Conservation (phyloP, 805 yeast species). For the Schwanniomyces vanrijiae region DNA sequence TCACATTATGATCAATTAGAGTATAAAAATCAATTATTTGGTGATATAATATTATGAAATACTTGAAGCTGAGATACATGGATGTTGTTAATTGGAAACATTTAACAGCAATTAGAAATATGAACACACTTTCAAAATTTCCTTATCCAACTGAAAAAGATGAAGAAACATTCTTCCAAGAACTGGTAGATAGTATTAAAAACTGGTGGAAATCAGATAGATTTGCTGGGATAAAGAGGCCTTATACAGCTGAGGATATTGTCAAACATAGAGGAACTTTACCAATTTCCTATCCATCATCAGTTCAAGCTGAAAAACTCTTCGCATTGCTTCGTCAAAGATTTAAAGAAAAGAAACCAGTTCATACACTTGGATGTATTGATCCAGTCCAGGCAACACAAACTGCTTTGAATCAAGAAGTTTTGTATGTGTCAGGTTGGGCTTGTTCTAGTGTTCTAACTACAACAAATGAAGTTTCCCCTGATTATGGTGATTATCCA, state of each 20-base stretch:
- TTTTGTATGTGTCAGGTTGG: constrained; percentile 60
- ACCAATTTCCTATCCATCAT: constrained; percentile 42
- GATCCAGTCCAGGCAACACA: constrained; percentile 67
- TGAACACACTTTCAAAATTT: constrained; percentile 4
- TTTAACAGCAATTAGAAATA: background rate
- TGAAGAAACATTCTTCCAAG: background rate
- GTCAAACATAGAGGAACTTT: constrained; percentile 53
- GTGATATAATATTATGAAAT: background rate
- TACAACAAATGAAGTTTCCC: constrained; percentile 57
- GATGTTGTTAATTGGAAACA: background rate
- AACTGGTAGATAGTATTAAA: constrained; percentile 11
- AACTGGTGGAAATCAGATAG: constrained; percentile 2
- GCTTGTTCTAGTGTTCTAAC: constrained; percentile 32
- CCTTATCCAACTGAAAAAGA: constrained; percentile 35
- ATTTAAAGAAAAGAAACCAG: constrained; percentile 43
- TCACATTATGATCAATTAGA: background rate
- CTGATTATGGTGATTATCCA: constrained; percentile 69
- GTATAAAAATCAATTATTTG: too few relatives aligned
- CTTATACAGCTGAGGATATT: constrained; percentile 51
- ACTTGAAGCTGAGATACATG: background rate
- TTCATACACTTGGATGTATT: constrained; percentile 57
- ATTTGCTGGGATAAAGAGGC: constrained; percentile 28
- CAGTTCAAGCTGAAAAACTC: constrained; percentile 52
- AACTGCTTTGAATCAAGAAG: constrained; percentile 45
- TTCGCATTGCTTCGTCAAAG: constrained; percentile 43